Base-by-base conservation (phyloP, 495 filamentous ascomycete species). In the Corynascus novoguineensis region DNA sequence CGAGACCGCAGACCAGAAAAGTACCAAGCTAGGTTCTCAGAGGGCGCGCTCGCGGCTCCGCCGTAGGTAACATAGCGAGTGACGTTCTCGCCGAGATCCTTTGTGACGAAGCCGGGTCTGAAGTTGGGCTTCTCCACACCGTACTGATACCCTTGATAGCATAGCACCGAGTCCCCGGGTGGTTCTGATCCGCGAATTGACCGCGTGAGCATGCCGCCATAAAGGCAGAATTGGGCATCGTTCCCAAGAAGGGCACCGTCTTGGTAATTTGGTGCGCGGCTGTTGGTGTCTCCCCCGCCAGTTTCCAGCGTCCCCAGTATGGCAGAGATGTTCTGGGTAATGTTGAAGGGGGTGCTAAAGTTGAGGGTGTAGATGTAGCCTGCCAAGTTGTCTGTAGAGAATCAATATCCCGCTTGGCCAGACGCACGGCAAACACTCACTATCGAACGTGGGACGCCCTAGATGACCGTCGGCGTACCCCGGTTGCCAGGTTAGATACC, bases 1-100 rank as follows among this genome's bases (percentile, higher is more conserved):
- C 64, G 44, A 0, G 76, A 74, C 24, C 73, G 79, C 72, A 82
- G 73, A 0, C 87, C 87, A 4, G 82, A 79, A 61, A 90, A 87
- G 61, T 88, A 87, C 72, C 84, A 90, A 0, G 81, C 85, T 51
- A 81, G 75, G 57, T 89, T 86, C 68, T 90, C 86, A 9, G 86
- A 88, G 0, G 86, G 85, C 5, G 81, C 82, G 12, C 77, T 86
- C 8, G 78, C 83, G 0, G 75, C 78, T 1, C 78, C 86, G 11
- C 86, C 87, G 57, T 78, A 81, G 5, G 85, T 80, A 40, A 90
- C 64, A 63, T 84, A 88, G 35, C 80, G 75, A 4, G 82, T 89
- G 32, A 88, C 55, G 25, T 63, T 65, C 9, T 60, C 9, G 17
- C 78, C 64, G 0, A 85, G 71, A 6, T 62, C 17, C 7, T 60